Evolutionary conservation across 1,284 basidiomycete species (phyloP).

Genomic region (Pascua sp.): DNA sequence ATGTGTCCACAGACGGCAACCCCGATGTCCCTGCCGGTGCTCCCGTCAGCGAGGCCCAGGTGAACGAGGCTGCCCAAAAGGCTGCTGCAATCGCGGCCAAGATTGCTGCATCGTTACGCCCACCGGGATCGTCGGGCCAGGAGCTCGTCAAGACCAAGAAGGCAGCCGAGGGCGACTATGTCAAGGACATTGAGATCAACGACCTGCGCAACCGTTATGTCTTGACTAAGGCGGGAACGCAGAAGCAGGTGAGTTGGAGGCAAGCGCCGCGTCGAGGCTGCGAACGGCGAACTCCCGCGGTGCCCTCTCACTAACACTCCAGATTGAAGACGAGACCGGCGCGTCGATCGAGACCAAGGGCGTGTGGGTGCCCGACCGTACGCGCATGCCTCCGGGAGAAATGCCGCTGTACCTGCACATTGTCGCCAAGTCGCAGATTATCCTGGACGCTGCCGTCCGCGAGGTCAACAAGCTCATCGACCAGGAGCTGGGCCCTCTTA

Average conservation of each 20-base stretch:
- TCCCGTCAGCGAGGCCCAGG: slow-evolving; percentile 49
- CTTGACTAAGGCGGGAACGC: slow-evolving; percentile 89
- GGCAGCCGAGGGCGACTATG: slow-evolving; percentile 75
- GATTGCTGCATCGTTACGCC: slow-evolving; percentile 74
- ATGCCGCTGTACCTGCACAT: slow-evolving; percentile 94
- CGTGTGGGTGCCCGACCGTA: slow-evolving; percentile 86
- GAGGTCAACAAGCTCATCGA: slow-evolving; percentile 82
- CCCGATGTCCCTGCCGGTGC: slow-evolving; percentile 54
- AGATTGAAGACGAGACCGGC: slow-evolving; percentile 88
- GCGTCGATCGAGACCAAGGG: slow-evolving; percentile 88
- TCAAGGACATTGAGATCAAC: slow-evolving; percentile 94
- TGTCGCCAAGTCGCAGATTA: slow-evolving; percentile 73
- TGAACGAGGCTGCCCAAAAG: slow-evolving; percentile 65
- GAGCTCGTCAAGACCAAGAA: slow-evolving; percentile 58
- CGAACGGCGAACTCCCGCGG: background rate
- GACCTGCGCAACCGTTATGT: slow-evolving; percentile 94
- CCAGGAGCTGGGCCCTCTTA: slow-evolving; percentile 79
- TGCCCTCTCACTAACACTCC: slow-evolving; percentile 1
- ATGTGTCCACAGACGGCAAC: slow-evolving; percentile 59
- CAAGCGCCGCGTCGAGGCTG: background rate
- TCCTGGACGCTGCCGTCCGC: slow-evolving; percentile 73
- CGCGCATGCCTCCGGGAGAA: slow-evolving; percentile 83
- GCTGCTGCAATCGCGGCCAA: slow-evolving; percentile 73
- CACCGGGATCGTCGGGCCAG: slow-evolving; percentile 43
- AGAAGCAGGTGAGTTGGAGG: slow-evolving; percentile 67